Conservation (phyloP, 768 basidiomycete species). For the Leccinellum rugosiceps region DNA sequence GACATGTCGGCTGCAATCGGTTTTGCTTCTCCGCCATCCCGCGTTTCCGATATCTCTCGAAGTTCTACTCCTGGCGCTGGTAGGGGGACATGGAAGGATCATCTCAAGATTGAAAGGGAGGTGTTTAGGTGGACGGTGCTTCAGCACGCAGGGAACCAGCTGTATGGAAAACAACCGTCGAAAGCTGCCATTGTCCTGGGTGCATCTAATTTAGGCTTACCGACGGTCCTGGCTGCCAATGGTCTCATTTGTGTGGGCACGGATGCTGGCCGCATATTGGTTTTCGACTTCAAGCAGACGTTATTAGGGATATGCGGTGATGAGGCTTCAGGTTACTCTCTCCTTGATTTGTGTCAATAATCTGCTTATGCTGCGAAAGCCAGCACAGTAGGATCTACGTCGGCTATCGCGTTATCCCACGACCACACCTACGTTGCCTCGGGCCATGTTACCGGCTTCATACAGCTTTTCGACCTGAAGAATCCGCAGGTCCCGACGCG, state of each 20-base stretch:
- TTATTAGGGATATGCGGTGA: slow-evolving; percentile 76
- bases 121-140: slow-evolving; percentile 78
- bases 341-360: slow-evolving; percentile 8
- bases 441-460: slow-evolving; percentile 80
- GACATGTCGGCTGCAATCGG: slow-evolving; percentile 43
- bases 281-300: slow-evolving; percentile 91
- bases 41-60: slow-evolving; percentile 69
- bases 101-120: slow-evolving; percentile 39
- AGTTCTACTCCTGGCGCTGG: slow-evolving; percentile 52
- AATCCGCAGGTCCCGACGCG: slow-evolving; percentile 67
- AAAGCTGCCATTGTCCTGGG: slow-evolving; percentile 67
- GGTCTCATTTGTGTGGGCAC: slow-evolving; percentile 91
- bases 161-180: slow-evolving; percentile 50
- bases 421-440: slow-evolving; percentile 92
- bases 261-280: slow-evolving; percentile 67
- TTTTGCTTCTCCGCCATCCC: slow-evolving; percentile 56
- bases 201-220: slow-evolving; percentile 53
- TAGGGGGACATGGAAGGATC: slow-evolving; percentile 17
- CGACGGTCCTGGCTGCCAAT: slow-evolving; percentile 80
- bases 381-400: slow-evolving; percentile 68
- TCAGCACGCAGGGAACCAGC: slow-evolving; percentile 51
- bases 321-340: slow-evolving; percentile 54
- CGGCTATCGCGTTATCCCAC: slow-evolving; percentile 86
- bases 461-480: slow-evolving; percentile 82
- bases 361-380: slow-evolving; percentile 39